Percentiles rank a stretch among this genome's conserved stretches.
Evolutionary conservation across 257 asterid genomes (phyloP).

Genomic region (Ocimum tenuiflorum): DNA sequence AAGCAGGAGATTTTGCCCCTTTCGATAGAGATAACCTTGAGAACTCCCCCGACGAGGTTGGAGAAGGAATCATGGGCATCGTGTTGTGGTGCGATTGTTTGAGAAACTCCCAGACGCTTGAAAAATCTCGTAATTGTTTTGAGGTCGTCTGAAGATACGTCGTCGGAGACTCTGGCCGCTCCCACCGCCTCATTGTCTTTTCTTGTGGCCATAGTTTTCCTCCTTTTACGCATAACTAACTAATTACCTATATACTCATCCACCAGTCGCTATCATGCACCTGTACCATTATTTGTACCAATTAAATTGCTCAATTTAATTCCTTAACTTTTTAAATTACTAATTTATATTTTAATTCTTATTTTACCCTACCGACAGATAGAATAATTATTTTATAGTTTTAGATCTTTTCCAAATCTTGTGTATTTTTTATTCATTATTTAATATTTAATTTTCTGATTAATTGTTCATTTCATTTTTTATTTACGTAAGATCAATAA

Average conservation of each 20-base stretch:
- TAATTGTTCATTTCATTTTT: too few relatives aligned
- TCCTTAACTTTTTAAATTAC: too few relatives aligned
- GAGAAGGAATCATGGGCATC: constrained; percentile 48
- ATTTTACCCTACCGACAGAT: too few relatives aligned
- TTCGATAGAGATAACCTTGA: constrained; percentile 43
- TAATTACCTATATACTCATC: not conserved
- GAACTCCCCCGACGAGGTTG: constrained; percentile 45
- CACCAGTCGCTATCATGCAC: too few relatives aligned
- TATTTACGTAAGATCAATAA: too few relatives aligned
- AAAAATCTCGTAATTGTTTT: constrained; percentile 15
- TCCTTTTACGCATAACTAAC: not conserved
- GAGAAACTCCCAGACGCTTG: constrained; percentile 18
- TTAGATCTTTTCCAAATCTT: too few relatives aligned
- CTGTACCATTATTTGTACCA: too few relatives aligned
- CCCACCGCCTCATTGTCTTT: constrained; percentile 18
- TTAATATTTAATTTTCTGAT: too few relatives aligned
- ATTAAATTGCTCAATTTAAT: too few relatives aligned
- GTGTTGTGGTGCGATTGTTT: constrained; percentile 32
- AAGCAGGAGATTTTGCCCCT: constrained; percentile 67
- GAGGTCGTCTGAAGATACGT: constrained; percentile 16
- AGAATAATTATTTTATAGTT: too few relatives aligned
- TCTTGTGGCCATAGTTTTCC: constrained; percentile 2
- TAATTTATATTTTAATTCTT: too few relatives aligned
- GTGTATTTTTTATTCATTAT: too few relatives aligned
- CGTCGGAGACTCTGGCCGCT: constrained; percentile 13